Conservation (phyloP, 257 asterid species). For the Solanum clarkiae region DNA sequence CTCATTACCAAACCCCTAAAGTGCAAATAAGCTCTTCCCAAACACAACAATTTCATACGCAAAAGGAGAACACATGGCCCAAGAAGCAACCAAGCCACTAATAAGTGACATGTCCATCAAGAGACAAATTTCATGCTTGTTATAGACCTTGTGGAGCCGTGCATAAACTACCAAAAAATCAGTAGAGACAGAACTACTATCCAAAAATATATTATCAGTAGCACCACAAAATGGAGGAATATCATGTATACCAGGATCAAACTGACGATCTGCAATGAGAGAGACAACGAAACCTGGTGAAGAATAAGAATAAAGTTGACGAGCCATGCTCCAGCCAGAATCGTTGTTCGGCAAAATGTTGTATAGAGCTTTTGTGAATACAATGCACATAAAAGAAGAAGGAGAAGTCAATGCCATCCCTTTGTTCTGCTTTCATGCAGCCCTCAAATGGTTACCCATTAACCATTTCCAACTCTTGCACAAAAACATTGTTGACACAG, state of each 20-base stretch:
- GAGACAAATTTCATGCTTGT: slow-evolving; percentile 66
- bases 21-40: neutral
- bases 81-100: slow-evolving; percentile 17
- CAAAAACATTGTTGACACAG: neutral
- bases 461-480: neutral
- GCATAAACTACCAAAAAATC: too few species aligned
- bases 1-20: neutral
- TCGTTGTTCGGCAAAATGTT: neutral
- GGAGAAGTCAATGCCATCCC: neutral
- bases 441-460: neutral
- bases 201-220: neutral
- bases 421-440: neutral
- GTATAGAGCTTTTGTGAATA: neutral
- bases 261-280: neutral
- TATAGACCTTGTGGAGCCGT: slow-evolving; percentile 77
- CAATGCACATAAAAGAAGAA: neutral
- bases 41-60: slow-evolving; percentile 53
- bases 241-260: neutral
- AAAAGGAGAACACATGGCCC: slow-evolving; percentile 88
- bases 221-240: neutral
- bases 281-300: neutral
- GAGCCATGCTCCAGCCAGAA: neutral
- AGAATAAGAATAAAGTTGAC: neutral
- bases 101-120: slow-evolving; percentile 95
- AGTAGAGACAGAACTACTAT: too few species aligned